Percentiles rank a stretch among this genome's conserved stretches.
Conservation (phyloP, 2,329 filamentous ascomycete genomes). For the Akanthomyces dipterigenus region DNA sequence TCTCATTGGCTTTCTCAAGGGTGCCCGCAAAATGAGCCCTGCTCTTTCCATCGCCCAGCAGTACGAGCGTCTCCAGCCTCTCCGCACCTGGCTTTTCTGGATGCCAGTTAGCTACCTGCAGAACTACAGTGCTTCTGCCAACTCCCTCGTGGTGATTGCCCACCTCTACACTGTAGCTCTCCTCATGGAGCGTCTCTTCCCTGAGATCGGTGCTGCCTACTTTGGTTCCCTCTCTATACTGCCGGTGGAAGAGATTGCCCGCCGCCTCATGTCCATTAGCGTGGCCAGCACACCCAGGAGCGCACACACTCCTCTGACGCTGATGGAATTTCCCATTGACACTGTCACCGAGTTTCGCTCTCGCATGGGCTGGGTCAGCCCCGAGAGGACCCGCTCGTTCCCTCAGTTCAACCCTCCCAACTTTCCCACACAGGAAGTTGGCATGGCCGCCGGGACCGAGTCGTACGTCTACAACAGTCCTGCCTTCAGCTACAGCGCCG, state of each 20-base stretch:
- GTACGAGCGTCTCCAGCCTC: conserved; percentile 80
- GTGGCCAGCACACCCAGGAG: conserved; percentile 49
- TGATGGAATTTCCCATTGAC: conserved; percentile 69
- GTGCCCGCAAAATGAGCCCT: conserved; percentile 63
- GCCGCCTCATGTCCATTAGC: conserved; percentile 64
- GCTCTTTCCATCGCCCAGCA: conserved; percentile 70
- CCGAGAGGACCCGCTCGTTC: conserved; percentile 52
- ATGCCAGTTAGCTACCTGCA: conserved; percentile 80
- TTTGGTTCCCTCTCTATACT: conserved; percentile 72
- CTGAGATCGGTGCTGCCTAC: conserved; percentile 84
- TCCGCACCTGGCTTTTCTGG: conserved; percentile 95
- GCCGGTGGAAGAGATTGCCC: conserved; percentile 81
- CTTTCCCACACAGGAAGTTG: conserved; percentile 42
- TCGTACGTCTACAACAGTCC: conserved; percentile 50
- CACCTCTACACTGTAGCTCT: conserved; percentile 89
- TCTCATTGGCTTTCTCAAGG: conserved; percentile 65
- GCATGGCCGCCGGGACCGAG: conserved; percentile 33
- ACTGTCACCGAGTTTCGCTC: conserved; percentile 62
- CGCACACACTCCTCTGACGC: conserved; percentile 52
- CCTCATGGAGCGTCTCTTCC: conserved; percentile 83
- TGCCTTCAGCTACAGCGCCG: conserved; percentile 57
- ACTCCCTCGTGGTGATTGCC: conserved; percentile 74
- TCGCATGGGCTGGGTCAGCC: conserved; percentile 61
- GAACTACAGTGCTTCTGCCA: conserved; percentile 66
- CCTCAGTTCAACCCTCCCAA: conserved; percentile 52